Percentiles rank a stretch among this genome's conserved stretches.
These are phyloP conservation scores for Bocquillonia castaneifolia DNA, from an alignment of 441 rosid species.

Conservation along the genomic window DNA sequence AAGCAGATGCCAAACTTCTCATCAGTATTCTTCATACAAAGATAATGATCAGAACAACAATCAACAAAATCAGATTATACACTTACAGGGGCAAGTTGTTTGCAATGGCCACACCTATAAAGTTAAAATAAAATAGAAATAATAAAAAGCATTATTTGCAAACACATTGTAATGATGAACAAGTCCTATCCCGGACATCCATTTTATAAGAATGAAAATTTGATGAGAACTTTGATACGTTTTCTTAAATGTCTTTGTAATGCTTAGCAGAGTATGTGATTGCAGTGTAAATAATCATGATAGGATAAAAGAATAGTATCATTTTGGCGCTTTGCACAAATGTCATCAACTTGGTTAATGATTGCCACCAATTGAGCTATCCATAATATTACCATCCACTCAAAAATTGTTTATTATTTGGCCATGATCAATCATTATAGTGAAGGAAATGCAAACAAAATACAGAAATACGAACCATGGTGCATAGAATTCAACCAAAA, in stretches of 20 bases:
- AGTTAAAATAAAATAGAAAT: background rate
- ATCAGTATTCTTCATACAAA: background rate
- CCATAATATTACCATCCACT: background rate
- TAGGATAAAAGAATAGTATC: background rate
- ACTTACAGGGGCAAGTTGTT: constrained; percentile 92
- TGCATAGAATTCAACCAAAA: constrained; percentile 88
- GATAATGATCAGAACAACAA: background rate
- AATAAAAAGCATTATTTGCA: background rate
- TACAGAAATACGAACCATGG: constrained; percentile 57
- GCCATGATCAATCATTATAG: background rate
- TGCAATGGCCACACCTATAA: constrained; percentile 93
- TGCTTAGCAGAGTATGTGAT: no score
- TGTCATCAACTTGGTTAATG: background rate
- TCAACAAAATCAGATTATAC: background rate
- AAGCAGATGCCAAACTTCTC: background rate
- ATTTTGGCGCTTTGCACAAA: background rate
- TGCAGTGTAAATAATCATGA: background rate
- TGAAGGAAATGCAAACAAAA: background rate
- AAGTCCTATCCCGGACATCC: background rate
- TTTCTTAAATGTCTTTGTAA: background rate
- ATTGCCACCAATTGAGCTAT: background rate
- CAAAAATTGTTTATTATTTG: no score
- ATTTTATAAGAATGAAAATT: background rate
- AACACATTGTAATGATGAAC: background rate
- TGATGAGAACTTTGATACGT: background rate